Evolutionary conservation across 345 rosid species (phyloP).

Genomic region (Populus davidiana): DNA sequence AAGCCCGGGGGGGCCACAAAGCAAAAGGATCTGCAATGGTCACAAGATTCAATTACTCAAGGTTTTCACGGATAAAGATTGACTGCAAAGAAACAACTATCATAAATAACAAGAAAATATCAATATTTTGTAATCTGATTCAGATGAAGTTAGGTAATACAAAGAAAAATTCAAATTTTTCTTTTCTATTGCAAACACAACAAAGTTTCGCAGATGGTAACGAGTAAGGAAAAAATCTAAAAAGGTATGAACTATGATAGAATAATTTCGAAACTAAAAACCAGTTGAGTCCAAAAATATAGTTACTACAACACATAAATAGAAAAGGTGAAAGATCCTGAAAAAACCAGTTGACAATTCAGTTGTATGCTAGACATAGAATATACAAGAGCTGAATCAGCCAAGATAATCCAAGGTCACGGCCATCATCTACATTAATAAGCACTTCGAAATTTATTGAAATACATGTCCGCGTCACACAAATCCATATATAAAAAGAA

Average conservation of each 20-base stretch:
- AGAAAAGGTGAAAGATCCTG: too few relatives aligned
- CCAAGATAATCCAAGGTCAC: too few relatives aligned
- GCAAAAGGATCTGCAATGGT: conserved; percentile 76
- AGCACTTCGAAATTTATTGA: too few relatives aligned
- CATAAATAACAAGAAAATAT: neutral
- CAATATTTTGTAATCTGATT: neutral
- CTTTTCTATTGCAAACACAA: neutral
- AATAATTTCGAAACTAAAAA: neutral
- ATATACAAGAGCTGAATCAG: too few relatives aligned
- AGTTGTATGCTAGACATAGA: too few relatives aligned
- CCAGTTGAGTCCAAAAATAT: too few relatives aligned
- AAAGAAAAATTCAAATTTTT: neutral
- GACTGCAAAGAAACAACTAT: neutral
- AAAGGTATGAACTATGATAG: neutral
- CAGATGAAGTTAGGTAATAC: neutral
- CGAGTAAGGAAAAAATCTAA: neutral
- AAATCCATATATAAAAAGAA: too few relatives aligned
- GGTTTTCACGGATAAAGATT: conserved; percentile 4
- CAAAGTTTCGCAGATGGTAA: neutral
- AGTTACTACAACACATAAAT: too few relatives aligned
- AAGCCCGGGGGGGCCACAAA: conserved; percentile 98
- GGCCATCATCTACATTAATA: too few relatives aligned
- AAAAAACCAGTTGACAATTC: too few relatives aligned
- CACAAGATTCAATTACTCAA: conserved; percentile 14
- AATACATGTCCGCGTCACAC: too few relatives aligned